Evolutionary conservation across 2,329 filamentous ascomycete genomes (phyloP).

Genomic region (Aspergillus awamori): DNA sequence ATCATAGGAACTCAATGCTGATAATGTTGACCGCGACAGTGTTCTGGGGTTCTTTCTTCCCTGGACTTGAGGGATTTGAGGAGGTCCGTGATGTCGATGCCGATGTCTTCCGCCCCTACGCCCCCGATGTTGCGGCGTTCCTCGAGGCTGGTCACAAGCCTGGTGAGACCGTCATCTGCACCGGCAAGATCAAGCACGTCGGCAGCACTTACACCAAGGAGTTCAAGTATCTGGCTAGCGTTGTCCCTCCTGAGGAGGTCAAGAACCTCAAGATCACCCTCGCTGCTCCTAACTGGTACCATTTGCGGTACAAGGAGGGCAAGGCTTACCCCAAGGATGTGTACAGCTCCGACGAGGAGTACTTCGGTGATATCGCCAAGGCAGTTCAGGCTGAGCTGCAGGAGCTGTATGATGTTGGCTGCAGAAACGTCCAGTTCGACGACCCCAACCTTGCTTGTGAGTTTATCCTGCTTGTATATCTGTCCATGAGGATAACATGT

Average conservation of each 20-base stretch:
- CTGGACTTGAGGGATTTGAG: constrained; percentile 58
- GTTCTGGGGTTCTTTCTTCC: constrained; percentile 62
- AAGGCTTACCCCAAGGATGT: constrained; percentile 59
- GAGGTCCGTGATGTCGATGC: constrained; percentile 53
- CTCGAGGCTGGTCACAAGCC: constrained; percentile 61
- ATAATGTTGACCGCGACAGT: constrained; percentile 33
- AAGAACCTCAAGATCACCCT: constrained; percentile 70
- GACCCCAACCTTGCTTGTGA: constrained; percentile 69
- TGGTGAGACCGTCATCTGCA: constrained; percentile 60
- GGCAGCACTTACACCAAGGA: constrained; percentile 61
- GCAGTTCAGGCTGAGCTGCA: constrained; percentile 67
- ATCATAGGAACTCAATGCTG: background rate
- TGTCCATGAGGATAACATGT: too few species aligned
- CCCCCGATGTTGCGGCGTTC: constrained; percentile 65
- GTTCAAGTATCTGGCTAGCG: constrained; percentile 61
- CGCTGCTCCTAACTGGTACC: constrained; percentile 70
- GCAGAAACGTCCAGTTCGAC: constrained; percentile 69
- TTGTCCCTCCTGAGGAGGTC: constrained; percentile 63
- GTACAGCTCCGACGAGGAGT: constrained; percentile 62
- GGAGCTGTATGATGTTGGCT: constrained; percentile 63
- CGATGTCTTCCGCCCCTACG: constrained; percentile 60
- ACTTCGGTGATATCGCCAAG: constrained; percentile 67
- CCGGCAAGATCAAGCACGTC: constrained; percentile 60
- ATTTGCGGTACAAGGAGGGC: constrained; percentile 63
- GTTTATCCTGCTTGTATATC: constrained; percentile 42